phyloP scores from a whole-genome alignment of 257 asterid genomes.

The Capsicum rhomboideum region DNA sequence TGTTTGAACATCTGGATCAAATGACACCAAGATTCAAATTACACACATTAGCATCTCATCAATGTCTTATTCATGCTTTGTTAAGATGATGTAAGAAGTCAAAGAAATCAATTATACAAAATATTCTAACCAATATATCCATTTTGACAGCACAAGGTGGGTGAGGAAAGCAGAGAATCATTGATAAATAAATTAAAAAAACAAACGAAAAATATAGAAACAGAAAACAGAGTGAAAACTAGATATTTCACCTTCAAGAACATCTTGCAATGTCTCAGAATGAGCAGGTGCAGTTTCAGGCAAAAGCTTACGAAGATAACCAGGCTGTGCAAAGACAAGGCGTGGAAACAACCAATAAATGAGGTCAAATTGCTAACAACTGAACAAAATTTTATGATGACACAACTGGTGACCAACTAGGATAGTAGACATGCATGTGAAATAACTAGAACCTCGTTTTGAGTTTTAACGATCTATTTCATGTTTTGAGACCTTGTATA shows the following conservation, averaged over 20 bases:
- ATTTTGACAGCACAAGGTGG: background rate
- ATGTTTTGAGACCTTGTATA: background rate
- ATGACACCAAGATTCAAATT: background rate
- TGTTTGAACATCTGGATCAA: constrained; percentile 49
- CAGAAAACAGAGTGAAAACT: background rate
- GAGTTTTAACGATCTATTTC: background rate
- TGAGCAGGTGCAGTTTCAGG: constrained; percentile 77
- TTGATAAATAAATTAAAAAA: background rate
- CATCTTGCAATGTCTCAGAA: constrained; percentile 68
- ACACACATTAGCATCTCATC: background rate
- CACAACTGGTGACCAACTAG: background rate
- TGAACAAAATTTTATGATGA: background rate
- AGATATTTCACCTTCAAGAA: constrained; percentile 57
- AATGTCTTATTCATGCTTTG: background rate
- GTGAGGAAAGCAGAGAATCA: background rate
- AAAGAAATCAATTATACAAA: background rate
- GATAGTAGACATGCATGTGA: background rate
- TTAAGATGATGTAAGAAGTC: background rate
- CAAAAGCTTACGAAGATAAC: constrained; percentile 76
- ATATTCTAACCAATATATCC: background rate
- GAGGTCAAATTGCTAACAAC: background rate
- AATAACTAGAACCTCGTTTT: background rate
- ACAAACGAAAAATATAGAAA: background rate
- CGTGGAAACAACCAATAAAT: background rate
- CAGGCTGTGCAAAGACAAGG: constrained; percentile 49